A percentile compares a stretch with the other conserved stretches of the same genome.
These are phyloP conservation scores for Steccherinum ochraceum DNA, from an alignment of 768 basidiomycete genomes.

Conservation along the genomic window DNA sequence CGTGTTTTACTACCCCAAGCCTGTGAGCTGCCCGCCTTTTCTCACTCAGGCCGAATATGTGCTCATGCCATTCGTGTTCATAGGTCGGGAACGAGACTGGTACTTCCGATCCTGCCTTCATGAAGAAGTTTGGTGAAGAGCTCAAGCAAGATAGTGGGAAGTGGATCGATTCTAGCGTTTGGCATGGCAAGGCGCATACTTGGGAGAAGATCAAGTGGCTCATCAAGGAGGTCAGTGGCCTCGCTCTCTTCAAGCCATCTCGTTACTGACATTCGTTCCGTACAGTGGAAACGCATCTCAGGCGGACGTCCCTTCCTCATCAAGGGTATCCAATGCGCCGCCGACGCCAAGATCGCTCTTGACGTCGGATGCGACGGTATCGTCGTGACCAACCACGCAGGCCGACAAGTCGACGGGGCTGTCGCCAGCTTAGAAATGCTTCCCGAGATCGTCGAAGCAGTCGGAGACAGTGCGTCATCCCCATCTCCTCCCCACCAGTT, in stretches of 20 bases:
- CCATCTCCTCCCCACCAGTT: neutral
- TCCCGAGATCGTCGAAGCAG: conserved; percentile 44
- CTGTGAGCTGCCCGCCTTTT: conserved; percentile 7
- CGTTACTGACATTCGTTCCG: neutral
- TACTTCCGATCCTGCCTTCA: conserved; percentile 43
- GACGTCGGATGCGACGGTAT: conserved; percentile 45
- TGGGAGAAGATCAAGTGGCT: conserved; percentile 49
- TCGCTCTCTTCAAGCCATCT: no score
- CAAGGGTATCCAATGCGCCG: conserved; percentile 46
- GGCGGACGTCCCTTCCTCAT: conserved; percentile 44
- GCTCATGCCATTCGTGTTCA: neutral
- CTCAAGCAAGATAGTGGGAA: conserved; percentile 35
- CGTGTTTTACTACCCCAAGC: conserved; percentile 36
- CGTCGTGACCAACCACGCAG: conserved; percentile 52
- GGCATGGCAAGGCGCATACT: conserved; percentile 46
- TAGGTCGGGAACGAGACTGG: conserved; percentile 39
- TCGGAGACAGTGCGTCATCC: conserved; percentile 36
- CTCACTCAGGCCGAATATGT: neutral
- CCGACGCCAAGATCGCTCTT: conserved; percentile 41
- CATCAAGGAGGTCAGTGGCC: conserved; percentile 31
- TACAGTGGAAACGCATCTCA: conserved; percentile 41
- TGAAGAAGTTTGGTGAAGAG: conserved; percentile 38
- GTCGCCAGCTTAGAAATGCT: conserved; percentile 44
- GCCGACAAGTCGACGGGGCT: conserved; percentile 52
- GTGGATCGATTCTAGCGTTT: conserved; percentile 42